Evolutionary conservation across 2,329 filamentous ascomycete species (phyloP).

Genomic region (Beauveria varroae): DNA sequence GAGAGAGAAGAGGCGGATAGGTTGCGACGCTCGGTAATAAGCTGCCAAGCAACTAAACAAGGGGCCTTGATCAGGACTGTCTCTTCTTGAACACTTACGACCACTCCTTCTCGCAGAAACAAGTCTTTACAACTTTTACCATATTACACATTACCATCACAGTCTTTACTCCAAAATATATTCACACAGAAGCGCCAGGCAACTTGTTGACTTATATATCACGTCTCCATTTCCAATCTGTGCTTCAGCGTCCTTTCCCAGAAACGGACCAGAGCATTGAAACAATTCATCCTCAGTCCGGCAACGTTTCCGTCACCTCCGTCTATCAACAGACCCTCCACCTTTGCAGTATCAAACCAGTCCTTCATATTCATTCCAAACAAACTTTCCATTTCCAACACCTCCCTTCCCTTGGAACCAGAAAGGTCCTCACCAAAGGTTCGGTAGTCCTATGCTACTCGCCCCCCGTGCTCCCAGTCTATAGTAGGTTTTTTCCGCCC

Average conservation of each 20-base stretch:
- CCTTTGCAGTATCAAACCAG: background rate
- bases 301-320: background rate
- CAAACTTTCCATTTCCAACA: background rate
- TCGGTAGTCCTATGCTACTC: background rate
- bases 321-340: background rate
- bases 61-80: no score
- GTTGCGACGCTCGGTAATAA: no score
- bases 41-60: no score
- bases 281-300: background rate
- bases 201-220: background rate
- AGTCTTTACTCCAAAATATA: no score
- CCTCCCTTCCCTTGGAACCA: background rate
- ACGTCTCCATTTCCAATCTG: background rate
- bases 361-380: background rate
- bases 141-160: background rate
- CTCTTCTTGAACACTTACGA: no score
- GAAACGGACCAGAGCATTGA: background rate
- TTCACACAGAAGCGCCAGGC: background rate
- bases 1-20: no score
- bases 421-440: background rate
- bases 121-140: background rate
- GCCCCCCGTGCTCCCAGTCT: background rate
- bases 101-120: no score
- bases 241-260: background rate
- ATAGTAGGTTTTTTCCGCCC: conserved; percentile 4